phyloP scores from a whole-genome alignment of 2,329 filamentous ascomycete species.

The Teratosphaeria viscida region DNA sequence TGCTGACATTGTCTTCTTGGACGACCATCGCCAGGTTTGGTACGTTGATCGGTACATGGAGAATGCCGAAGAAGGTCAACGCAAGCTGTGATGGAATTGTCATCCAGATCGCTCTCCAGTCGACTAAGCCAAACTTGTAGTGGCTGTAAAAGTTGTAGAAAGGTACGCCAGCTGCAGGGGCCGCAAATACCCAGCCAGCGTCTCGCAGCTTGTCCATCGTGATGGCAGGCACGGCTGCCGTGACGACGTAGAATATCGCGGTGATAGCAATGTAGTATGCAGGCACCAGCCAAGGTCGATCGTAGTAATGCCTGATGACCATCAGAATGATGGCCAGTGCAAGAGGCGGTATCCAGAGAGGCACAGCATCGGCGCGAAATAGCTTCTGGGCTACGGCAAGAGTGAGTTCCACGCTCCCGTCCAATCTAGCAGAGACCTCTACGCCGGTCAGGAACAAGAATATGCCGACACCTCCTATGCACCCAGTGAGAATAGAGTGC shows the following conservation, averaged over 20 bases:
- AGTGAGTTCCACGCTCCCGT: conserved; percentile 76
- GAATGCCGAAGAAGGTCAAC: conserved; percentile 89
- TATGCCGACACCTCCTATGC: conserved; percentile 93
- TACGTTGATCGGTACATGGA: conserved; percentile 97
- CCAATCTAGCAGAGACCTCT: conserved; percentile 81
- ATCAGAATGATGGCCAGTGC: conserved; percentile 66
- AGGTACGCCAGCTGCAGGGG: conserved; percentile 71
- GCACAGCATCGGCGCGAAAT: conserved; percentile 60
- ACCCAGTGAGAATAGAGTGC: conserved; percentile 89
- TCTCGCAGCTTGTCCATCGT: conserved; percentile 57
- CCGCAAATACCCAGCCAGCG: conserved; percentile 83
- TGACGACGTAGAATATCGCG: conserved; percentile 66
- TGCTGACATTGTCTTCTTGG: conserved; percentile 82
- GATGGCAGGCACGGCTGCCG: conserved; percentile 57
- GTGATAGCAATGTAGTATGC: conserved; percentile 75
- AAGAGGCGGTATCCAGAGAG: conserved; percentile 75
- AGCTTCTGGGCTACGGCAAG: conserved; percentile 65
- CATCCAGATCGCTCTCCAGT: conserved; percentile 73
- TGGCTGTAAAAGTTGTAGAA: conserved; percentile 98
- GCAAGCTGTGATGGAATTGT: conserved; percentile 92
- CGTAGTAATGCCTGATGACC: conserved; percentile 62
- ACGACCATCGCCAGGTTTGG: conserved; percentile 83
- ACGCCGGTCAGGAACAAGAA: conserved; percentile 87
- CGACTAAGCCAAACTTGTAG: conserved; percentile 55
- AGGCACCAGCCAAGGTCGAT: conserved; percentile 77